Evolutionary conservation across 2,329 filamentous ascomycete species (phyloP), one percentile per base, ranked within the genome.

Genomic region (Sclerotiophoma versabilis): DNA sequence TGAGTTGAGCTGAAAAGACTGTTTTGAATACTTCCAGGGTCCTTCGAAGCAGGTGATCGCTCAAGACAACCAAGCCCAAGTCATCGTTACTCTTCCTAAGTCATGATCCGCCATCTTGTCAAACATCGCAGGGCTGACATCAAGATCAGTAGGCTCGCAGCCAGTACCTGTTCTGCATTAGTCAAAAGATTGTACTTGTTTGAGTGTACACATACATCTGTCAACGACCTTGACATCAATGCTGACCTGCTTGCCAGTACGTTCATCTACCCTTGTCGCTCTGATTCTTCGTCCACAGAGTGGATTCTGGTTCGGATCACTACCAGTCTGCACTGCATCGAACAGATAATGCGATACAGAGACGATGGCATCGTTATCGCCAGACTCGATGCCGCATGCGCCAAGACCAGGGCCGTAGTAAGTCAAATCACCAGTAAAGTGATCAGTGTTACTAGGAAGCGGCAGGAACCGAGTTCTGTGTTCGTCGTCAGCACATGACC

Each of bases 371-470:
- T 92, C 87, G 7, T 71, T 74, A 7, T 80, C 77, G 1, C 69
- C 73, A 47, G 83, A 85, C 1, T 75, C 79, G 26, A 82, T 73
- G 5, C 90, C 90, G 69, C 91, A 93, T 0, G 89, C 86, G 11
- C 90, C 90, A 4, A 91, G 79, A 0, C 74, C 83, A 0, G 88
- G 84, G 15, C 78, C 76, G 71, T 89, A 93, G 76, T 87, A 93
- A 0, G 88, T 91, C 44, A 90, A 71, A 43, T 90, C 87, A 46
- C 87, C 88, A 4, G 76, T 81, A 64, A 84, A 85, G 0, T 81
- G 79, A 1, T 80, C 77, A 10, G 78, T 77, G 49, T 82, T 79
- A 20, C 75, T 76, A 2, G 83, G 83, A 7, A 85, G 76, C 3
- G 83, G 82, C 6, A 85, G 74, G 58, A 82, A 80, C 34, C 70